phyloP scores from a whole-genome alignment of 2,329 filamentous ascomycete species.

The Hansfordia pulvinata region DNA sequence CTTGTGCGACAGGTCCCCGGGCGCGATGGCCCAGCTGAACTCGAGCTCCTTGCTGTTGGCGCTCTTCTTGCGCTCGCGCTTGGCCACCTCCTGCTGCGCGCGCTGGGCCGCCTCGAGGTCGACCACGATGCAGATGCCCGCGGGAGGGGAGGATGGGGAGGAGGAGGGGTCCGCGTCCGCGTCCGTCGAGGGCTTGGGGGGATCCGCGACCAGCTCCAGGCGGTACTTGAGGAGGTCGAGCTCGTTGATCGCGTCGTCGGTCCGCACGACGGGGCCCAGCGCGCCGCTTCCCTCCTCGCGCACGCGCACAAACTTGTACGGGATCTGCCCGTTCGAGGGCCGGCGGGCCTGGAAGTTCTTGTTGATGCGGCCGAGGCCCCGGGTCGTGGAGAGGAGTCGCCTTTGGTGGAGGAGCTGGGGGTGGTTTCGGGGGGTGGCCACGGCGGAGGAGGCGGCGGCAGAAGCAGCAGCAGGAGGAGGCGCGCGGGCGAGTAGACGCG shows the following conservation, averaged over 20 bases:
- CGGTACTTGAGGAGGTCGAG: constrained; percentile 8
- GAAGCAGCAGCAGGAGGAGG: no score
- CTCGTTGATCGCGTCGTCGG: constrained; percentile 4
- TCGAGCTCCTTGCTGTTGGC: constrained; percentile 62
- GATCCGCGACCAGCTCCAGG: constrained; percentile 16
- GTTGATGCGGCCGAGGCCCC: background rate
- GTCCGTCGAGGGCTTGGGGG: constrained; percentile 7
- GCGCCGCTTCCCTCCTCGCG: background rate
- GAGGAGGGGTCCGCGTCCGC: no score
- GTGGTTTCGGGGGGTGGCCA: no score
- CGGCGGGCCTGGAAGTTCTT: constrained; percentile 13
- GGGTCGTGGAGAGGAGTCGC: no score
- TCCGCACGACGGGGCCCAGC: constrained; percentile 3
- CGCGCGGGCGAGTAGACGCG: constrained; percentile 8
- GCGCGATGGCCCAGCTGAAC: constrained; percentile 75
- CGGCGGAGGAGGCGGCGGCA: no score
- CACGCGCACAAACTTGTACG: constrained; percentile 20
- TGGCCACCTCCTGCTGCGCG: constrained; percentile 27
- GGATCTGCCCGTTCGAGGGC: constrained; percentile 34
- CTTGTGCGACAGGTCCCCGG: constrained; percentile 61
- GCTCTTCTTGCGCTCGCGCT: constrained; percentile 21
- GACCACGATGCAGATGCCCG: constrained; percentile 59
- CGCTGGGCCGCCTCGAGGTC: constrained; percentile 36
- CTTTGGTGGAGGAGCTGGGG: no score
- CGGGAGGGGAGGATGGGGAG: no score